Conservation (phyloP, 768 basidiomycete genomes). For the Termitomyces sp. region DNA sequence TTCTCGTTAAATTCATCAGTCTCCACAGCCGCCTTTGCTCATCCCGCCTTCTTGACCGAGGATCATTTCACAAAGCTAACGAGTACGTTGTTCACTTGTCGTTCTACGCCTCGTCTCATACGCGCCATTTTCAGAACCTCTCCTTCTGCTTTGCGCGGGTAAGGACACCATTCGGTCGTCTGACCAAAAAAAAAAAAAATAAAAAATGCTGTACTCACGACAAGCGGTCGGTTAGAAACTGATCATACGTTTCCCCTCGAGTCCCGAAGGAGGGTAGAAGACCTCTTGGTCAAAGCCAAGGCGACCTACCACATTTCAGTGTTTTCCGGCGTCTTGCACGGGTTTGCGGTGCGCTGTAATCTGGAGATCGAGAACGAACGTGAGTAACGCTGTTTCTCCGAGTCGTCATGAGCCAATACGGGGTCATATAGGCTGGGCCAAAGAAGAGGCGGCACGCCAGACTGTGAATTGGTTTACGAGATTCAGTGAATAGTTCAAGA, state of each 20-base stretch:
- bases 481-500: conserved; percentile 20
- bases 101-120: background rate
- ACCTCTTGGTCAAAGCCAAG: conserved; percentile 44
- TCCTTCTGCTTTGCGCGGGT: conserved; percentile 55
- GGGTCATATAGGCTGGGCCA: conserved; percentile 45
- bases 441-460: conserved; percentile 50
- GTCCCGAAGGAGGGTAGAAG: conserved; percentile 51
- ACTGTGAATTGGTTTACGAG: conserved; percentile 47
- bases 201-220: background rate
- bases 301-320: conserved; percentile 51
- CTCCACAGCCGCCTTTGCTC: conserved; percentile 44
- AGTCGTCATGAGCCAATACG: background rate
- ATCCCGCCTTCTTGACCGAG: conserved; percentile 45
- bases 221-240: conserved; percentile 28
- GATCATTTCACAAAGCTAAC: conserved; percentile 41
- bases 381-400: conserved; percentile 15
- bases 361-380: conserved; percentile 33
- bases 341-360: conserved; percentile 44
- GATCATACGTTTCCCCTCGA: conserved; percentile 48
- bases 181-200: no score
- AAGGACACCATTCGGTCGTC: background rate
- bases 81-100: conserved; percentile 27
- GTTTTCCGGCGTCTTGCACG: conserved; percentile 45
- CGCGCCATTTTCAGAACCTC: conserved; percentile 32
- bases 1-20: background rate